Evolutionary conservation across 73 alveolate genomes (phyloP).

Genomic region (Paramecium pentaurelia): DNA sequence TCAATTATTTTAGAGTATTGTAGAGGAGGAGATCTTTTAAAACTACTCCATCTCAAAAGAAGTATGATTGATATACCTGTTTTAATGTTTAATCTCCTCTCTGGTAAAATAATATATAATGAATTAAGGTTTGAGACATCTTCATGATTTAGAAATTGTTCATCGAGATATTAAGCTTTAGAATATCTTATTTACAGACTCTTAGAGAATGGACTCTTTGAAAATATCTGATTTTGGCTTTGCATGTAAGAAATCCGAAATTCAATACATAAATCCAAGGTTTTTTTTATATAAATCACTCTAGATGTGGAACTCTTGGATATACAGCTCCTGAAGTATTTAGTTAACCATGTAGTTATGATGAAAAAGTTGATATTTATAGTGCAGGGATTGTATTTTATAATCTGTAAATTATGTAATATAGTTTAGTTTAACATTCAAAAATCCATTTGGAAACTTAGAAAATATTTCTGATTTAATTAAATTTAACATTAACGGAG

Average conservation of each 20-base stretch:
- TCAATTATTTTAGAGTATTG: background rate
- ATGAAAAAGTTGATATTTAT: conserved; percentile 39
- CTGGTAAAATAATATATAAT: background rate
- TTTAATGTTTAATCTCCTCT: background rate
- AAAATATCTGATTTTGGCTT: background rate
- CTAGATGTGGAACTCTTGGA: conserved; percentile 75
- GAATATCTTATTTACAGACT: background rate
- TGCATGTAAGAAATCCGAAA: background rate
- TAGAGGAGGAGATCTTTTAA: conserved; percentile 13
- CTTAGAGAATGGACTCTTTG: background rate
- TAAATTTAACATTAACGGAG: background rate
- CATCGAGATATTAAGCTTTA: background rate
- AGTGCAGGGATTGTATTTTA: conserved; percentile 51
- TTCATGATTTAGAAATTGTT: background rate
- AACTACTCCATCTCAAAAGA: no score
- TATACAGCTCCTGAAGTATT: conserved; percentile 76
- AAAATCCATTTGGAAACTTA: background rate
- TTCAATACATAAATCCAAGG: background rate
- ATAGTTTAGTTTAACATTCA: background rate
- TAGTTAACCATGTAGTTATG: background rate
- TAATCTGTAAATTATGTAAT: background rate
- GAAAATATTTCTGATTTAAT: background rate
- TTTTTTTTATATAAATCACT: background rate
- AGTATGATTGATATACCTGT: no score
- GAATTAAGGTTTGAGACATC: background rate